Evolutionary conservation across 257 asterid genomes (phyloP).

Genomic region (Petunia secreta): DNA sequence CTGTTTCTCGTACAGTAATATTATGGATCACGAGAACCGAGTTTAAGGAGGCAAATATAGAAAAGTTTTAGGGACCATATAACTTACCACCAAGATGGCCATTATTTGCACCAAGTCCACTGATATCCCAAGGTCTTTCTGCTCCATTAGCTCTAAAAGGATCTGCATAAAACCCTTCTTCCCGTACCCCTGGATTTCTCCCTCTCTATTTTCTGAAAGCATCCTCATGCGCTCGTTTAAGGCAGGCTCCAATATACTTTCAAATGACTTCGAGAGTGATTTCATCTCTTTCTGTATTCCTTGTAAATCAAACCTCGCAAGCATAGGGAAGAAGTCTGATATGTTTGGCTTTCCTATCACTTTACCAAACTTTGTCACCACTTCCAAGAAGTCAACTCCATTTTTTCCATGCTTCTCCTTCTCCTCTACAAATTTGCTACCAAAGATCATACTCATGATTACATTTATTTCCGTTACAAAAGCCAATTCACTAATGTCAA

Average conservation of each 20-base stretch:
- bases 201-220: background rate
- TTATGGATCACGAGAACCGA: background rate
- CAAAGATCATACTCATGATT: too few relatives aligned
- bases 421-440: background rate
- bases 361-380: slow-evolving; percentile 20
- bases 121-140: slow-evolving; percentile 28
- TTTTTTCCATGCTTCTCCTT: slow-evolving; percentile 14
- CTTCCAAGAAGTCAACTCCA: slow-evolving; percentile 35
- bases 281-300: too few relatives aligned
- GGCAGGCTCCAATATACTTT: too few relatives aligned
- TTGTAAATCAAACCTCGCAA: too few relatives aligned
- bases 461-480: too few relatives aligned
- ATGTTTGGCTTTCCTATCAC: slow-evolving; percentile 2
- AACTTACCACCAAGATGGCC: slow-evolving; percentile 10
- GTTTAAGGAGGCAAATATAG: background rate
- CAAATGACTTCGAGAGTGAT: too few relatives aligned
- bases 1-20: background rate
- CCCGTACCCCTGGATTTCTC: background rate
- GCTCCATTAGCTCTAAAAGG: slow-evolving; percentile 39
- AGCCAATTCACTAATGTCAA: too few relatives aligned
- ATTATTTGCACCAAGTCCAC: slow-evolving; percentile 24
- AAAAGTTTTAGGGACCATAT: background rate
- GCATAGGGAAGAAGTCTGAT: too few relatives aligned
- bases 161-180: slow-evolving; percentile 43
- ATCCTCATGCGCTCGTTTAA: too few relatives aligned